Evolutionary conservation across 2,329 filamentous ascomycete species (phyloP).

Genomic region (Colletotrichum horii): DNA sequence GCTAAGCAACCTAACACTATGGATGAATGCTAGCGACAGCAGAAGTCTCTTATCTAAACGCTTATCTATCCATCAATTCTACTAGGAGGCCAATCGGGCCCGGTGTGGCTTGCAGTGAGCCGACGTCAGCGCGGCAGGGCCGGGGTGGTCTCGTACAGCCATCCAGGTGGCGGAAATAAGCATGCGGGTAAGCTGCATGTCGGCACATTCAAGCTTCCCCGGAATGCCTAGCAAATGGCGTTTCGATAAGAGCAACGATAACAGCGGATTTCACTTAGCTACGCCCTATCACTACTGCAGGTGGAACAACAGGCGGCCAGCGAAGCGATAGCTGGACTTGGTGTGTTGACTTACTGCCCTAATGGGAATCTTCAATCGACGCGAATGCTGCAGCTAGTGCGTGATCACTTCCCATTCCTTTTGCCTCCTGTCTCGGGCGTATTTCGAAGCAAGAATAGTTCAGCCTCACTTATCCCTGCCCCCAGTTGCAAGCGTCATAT

Average conservation of each 20-base stretch:
- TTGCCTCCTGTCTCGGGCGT: background rate
- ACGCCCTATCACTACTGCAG: background rate
- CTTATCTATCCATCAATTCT: background rate
- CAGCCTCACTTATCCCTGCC: background rate
- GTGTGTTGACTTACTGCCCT: background rate
- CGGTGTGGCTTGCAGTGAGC: background rate
- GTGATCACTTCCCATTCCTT: background rate
- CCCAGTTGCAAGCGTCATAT: background rate
- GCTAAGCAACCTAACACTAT: no score
- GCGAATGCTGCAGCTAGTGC: accelerated
- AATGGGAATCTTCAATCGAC: background rate
- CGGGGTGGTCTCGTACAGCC: background rate
- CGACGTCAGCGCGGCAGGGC: background rate
- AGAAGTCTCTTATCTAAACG: background rate
- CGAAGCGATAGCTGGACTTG: background rate
- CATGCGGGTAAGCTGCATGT: background rate
- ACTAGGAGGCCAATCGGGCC: background rate
- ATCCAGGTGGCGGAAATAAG: background rate
- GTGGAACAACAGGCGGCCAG: background rate
- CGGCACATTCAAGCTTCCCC: background rate
- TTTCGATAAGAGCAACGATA: background rate
- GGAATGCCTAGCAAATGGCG: background rate
- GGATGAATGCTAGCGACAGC: background rate
- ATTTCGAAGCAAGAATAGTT: background rate
- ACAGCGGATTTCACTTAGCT: background rate